Conservation (phyloP, 257 asterid genomes). For the Capsicum rhomboideum region DNA sequence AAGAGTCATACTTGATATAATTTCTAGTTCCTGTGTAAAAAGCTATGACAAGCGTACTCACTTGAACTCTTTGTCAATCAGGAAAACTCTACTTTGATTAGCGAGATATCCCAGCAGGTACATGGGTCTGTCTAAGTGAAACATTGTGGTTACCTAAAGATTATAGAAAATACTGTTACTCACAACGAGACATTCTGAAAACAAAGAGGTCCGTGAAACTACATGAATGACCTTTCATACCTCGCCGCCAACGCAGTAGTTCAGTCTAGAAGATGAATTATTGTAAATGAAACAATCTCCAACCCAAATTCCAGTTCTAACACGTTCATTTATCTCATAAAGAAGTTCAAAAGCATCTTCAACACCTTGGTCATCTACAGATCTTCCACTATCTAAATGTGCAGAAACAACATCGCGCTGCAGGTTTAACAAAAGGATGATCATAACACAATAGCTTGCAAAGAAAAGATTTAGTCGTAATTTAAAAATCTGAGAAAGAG, state of each 20-base stretch:
- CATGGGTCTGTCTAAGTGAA: slow-evolving; percentile 96
- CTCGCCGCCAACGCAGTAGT: slow-evolving; percentile 99
- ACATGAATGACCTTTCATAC: slow-evolving; percentile 23
- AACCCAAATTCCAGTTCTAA: slow-evolving; percentile 95
- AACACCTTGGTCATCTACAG: slow-evolving; percentile 89
- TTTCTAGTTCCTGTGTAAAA: not conserved
- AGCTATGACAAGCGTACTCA: slow-evolving; percentile 30
- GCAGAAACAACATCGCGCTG: slow-evolving; percentile 97
- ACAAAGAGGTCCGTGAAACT: not conserved
- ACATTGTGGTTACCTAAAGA: slow-evolving; percentile 88
- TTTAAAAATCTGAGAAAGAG: not conserved
- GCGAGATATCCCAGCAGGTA: slow-evolving; percentile 97
- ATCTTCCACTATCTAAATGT: slow-evolving; percentile 79
- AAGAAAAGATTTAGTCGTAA: not conserved
- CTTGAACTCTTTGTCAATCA: slow-evolving; percentile 96
- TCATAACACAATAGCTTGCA: not conserved
- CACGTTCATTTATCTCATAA: slow-evolving; percentile 91
- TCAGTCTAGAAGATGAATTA: slow-evolving; percentile 94
- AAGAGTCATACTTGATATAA: not conserved
- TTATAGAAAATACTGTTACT: slow-evolving; percentile 3
- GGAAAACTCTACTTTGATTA: slow-evolving; percentile 81
- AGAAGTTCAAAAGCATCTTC: slow-evolving; percentile 98
- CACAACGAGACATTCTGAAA: not conserved
- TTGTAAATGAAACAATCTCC: slow-evolving; percentile 98
- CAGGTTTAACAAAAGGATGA: slow-evolving; percentile 14